Evolutionary conservation across 2,329 filamentous ascomycete species (phyloP).

Genomic region (Aspergillus aculeatinus): DNA sequence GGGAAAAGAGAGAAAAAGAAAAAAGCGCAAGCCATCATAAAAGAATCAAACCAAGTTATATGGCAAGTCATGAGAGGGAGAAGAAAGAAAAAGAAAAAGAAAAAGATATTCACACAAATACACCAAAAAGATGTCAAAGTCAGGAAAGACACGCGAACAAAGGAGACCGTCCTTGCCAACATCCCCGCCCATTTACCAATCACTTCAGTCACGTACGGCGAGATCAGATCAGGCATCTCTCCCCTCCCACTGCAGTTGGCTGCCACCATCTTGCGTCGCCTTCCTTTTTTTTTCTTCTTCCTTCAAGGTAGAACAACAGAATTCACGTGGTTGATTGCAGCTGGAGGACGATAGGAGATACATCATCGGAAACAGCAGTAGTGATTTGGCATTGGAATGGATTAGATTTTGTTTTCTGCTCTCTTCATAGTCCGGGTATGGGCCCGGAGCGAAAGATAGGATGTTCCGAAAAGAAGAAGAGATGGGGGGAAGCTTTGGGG

Average conservation of each 20-base stretch:
- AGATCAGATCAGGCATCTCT: background rate
- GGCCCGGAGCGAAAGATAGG: background rate
- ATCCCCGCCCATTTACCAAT: background rate
- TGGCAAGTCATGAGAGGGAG: background rate
- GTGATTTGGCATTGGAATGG: too few relatives aligned
- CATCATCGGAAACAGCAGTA: too few relatives aligned
- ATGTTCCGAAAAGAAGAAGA: background rate
- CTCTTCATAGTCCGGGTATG: background rate
- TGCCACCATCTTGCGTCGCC: background rate
- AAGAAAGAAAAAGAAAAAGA: conserved; percentile 2
- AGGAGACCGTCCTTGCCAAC: background rate
- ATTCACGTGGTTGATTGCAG: too few relatives aligned
- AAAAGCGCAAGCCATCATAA: background rate
- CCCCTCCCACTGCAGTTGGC: background rate
- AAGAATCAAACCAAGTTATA: conserved; percentile 1
- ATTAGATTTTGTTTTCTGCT: background rate
- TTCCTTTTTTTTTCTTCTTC: too few relatives aligned
- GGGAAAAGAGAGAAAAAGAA: background rate
- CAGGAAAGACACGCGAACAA: background rate
- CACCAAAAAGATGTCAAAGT: background rate
- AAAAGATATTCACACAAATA: background rate
- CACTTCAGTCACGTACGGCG: background rate
- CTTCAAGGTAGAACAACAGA: too few relatives aligned
- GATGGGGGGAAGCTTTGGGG: too few relatives aligned
- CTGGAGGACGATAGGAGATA: too few relatives aligned